These are phyloP conservation scores for Metschnikowia reukaufii DNA, from an alignment of 805 yeast species.

Conservation along the genomic window DNA sequence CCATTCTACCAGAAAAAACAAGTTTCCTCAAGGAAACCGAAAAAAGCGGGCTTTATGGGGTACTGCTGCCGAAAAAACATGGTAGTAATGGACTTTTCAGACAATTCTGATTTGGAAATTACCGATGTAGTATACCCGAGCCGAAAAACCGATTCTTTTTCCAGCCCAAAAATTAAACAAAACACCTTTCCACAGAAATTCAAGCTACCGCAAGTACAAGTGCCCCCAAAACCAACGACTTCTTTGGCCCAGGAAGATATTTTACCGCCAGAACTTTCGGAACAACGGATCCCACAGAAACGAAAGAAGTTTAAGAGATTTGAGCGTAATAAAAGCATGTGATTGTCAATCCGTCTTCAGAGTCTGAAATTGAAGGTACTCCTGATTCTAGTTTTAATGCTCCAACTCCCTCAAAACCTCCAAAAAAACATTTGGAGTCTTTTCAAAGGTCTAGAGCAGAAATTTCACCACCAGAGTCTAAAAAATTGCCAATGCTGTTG, in stretches of 20 bases:
- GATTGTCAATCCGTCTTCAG: constrained; percentile 23
- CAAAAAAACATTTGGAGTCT: not conserved
- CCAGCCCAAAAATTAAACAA: not conserved
- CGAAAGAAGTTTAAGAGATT: constrained; percentile 6
- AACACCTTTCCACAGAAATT: not conserved
- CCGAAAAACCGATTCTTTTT: not conserved
- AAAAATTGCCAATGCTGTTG: no score
- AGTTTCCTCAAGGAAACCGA: no score
- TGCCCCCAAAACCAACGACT: not conserved
- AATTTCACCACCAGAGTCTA: not conserved
- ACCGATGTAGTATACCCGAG: not conserved
- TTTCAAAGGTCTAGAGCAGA: not conserved
- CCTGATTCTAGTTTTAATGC: not conserved
- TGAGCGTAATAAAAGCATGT: constrained; percentile 10
- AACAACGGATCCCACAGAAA: not conserved
- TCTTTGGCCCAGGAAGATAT: not conserved
- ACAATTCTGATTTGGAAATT: not conserved
- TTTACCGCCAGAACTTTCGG: not conserved
- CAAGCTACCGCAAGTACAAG: not conserved
- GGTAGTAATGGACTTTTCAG: not conserved
- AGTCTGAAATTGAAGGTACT: constrained; percentile 12
- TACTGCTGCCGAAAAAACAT: no score
- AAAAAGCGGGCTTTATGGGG: no score
- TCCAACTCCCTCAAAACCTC: not conserved
- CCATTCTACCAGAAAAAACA: no score